These are phyloP conservation scores for Aspergillus carlsbadensis DNA, from an alignment of 495 filamentous ascomycete species.

Conservation along the genomic window DNA sequence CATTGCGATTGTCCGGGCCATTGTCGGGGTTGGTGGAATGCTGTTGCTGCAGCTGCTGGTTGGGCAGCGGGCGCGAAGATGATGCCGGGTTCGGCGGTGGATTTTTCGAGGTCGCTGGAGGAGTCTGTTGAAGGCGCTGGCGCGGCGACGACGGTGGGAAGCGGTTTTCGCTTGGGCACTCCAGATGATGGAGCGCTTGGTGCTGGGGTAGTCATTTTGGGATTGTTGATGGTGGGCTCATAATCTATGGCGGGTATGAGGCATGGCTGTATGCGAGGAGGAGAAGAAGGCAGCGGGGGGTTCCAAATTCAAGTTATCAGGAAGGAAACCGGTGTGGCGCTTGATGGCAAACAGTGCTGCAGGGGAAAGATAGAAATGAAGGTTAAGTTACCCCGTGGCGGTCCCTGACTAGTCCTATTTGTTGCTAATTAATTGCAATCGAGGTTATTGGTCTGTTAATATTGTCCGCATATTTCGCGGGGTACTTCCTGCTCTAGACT, in stretches of 20 bases:
- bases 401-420: conserved; percentile 4
- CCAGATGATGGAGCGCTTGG: not conserved
- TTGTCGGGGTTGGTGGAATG: conserved; percentile 1
- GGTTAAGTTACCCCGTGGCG: not conserved
- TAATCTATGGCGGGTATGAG: not conserved
- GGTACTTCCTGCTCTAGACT: too few species aligned
- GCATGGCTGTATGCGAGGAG: not conserved
- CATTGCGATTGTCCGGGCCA: not conserved
- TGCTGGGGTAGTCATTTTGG: not conserved
- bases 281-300: not conserved
- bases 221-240: not conserved
- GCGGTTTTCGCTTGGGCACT: conserved; percentile 20
- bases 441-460: too few species aligned
- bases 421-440: too few species aligned
- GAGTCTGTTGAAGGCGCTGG: not conserved
- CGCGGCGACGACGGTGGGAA: conserved; percentile 6
- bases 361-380: not conserved
- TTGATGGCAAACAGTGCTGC: not conserved
- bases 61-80: not conserved
- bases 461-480: too few species aligned
- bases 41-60: not conserved
- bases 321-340: not conserved
- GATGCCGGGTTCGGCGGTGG: not conserved
- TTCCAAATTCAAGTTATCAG: not conserved
- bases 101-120: conserved; percentile 7